Conservation (phyloP, 495 filamentous ascomycete genomes). For the Lophiotrema nucula region DNA sequence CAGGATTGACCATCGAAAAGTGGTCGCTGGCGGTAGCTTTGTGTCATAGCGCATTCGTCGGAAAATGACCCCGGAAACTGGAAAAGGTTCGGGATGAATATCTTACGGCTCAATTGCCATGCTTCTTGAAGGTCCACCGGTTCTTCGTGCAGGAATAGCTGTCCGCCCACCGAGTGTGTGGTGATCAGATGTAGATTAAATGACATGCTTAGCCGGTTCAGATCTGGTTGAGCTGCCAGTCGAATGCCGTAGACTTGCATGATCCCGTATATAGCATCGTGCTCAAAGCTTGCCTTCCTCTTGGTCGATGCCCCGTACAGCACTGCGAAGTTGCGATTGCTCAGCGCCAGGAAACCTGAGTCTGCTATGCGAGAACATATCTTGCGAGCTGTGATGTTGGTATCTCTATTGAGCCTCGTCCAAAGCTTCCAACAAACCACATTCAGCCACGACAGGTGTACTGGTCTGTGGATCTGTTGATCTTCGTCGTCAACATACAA, state of each 20-base stretch:
- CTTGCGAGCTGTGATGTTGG: neutral
- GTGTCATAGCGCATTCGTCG: too few relatives aligned
- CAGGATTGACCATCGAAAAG: too few relatives aligned
- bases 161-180: neutral
- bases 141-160: neutral
- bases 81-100: too few relatives aligned
- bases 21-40: too few relatives aligned
- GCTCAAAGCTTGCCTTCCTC: neutral
- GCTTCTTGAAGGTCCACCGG: neutral
- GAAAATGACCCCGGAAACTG: too few relatives aligned
- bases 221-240: neutral
- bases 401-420: neutral
- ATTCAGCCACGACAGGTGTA: too few relatives aligned
- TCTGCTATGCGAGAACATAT: neutral
- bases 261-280: neutral
- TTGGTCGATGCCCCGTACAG: neutral
- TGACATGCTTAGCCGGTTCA: neutral
- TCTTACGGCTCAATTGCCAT: neutral
- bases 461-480: neutral
- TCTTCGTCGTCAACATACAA: neutral
- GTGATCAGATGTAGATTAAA: neutral
- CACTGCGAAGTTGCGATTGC: neutral
- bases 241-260: neutral
- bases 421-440: neutral
- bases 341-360: neutral